phyloP scores from a whole-genome alignment of 495 filamentous ascomycete genomes.

The Staphylotrichum longicolle region DNA sequence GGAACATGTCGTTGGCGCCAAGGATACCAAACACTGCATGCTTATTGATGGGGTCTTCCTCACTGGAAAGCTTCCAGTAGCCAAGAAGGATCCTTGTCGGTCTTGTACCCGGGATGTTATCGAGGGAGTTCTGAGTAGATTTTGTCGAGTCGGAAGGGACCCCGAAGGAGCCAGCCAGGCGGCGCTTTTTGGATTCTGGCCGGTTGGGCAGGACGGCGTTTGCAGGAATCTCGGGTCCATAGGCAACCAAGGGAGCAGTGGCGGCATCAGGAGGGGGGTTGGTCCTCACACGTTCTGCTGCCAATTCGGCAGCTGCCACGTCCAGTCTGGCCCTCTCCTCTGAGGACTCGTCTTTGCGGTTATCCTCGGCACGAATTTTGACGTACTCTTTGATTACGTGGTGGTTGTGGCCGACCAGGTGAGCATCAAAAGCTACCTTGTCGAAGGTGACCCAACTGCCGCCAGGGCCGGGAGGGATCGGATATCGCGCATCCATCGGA shows the following conservation, averaged over 20 bases:
- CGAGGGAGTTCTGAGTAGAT: background rate
- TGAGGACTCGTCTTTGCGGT: conserved; percentile 26
- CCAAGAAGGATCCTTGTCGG: conserved; percentile 51
- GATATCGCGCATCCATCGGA: conserved; percentile 38
- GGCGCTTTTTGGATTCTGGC: conserved; percentile 41
- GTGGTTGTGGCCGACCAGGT: conserved; percentile 47
- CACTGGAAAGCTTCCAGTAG: conserved; percentile 48
- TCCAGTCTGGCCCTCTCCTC: conserved; percentile 31
- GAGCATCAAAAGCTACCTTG: conserved; percentile 49
- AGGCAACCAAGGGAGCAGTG: conserved; percentile 40
- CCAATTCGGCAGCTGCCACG: conserved; percentile 38
- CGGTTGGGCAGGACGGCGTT: conserved; percentile 31
- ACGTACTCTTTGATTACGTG: conserved; percentile 56
- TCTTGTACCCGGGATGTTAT: conserved; percentile 34
- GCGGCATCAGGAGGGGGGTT: conserved; percentile 40
- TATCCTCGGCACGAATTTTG: conserved; percentile 44
- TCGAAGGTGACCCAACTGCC: conserved; percentile 58
- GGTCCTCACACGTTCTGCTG: conserved; percentile 34
- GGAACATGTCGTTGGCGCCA: conserved; percentile 53
- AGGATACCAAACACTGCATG: conserved; percentile 55
- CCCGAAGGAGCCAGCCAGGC: conserved; percentile 27
- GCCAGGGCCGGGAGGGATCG: conserved; percentile 51
- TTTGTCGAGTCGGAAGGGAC: conserved; percentile 7
- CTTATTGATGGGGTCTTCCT: conserved; percentile 38
- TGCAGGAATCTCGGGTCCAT: conserved; percentile 44